Base-by-base conservation (phyloP, 345 rosid species). In the Anastatica hierochuntica region DNA sequence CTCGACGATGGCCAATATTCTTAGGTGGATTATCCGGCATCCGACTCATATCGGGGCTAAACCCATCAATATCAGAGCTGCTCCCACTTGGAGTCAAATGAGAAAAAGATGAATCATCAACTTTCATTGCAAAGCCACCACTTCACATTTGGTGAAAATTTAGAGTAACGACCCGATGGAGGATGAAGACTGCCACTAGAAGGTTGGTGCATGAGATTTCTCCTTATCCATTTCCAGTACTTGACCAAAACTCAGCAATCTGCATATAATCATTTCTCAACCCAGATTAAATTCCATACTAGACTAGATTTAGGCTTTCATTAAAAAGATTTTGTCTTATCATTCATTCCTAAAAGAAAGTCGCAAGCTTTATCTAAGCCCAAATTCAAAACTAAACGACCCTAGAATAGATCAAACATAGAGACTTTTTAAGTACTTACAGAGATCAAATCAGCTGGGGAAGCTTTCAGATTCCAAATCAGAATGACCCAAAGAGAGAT, bases 1-100 rank as follows among this genome's bases (percentile, higher is more conserved):
- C 88, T 24, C 97, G 81, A 7, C 97, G 87, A 20, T 90, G 97
- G 24, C 97, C 94, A 11, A 71, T 11, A 9, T 81, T 79, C 86
- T 76, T 86, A 0, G 76, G 77, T 9, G 95, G 95, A 45, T 83
- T 77, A 76, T 86, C 95, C 4, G 77, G 67, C 95, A 90, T 83
- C 59, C 77, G 76, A 69, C 86, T 84, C 7, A 86, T 71, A 57
- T 83, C 95, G 47, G 76, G 75, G 63, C 92, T 77, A 53, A 79
- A 86, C 7, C 66, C 40, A 42, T 56, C 72, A 34, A 81, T 50
- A 31, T 83, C 86, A 2, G 77, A 62, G 62, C 60, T 14, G 27
- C 79, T 58, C 4, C 53, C 63, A 45, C 19, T 23, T 45, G 75
- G 71, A 42, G 63, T 66, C 67, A 75, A 27, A 8, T 72, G 81